Evolutionary conservation across 2,329 filamentous ascomycete species (phyloP), one percentile per base, ranked within the genome.

Genomic region (Juglanconis oblonga): DNA sequence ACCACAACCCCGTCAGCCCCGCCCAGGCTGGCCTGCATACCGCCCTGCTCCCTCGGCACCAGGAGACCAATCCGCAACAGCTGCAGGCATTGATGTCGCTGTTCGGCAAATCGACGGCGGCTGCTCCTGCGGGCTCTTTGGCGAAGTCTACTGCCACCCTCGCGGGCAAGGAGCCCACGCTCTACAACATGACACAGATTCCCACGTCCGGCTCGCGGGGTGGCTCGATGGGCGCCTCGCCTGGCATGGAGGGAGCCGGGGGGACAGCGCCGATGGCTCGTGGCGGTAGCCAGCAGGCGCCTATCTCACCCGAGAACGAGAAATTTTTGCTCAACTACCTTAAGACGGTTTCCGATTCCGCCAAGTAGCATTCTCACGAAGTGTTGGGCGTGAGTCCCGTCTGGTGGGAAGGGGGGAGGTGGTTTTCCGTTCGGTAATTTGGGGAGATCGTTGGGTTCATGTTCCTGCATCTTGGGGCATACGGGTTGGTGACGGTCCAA

Each of bases 71-170:
- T 7, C 65, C 71, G 24, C 82, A 76, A 45, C 79, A 82, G 56
- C 76, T 71, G 63, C 75, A 76, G 49, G 74, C 76, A 58, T 73
- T 83, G 4, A 76, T 91, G 11, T 88, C 87, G 5, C 79, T 91
- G 1, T 89, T 91, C 67, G 81, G 83, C 32, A 84, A 83, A 67
- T 68, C 75, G 4, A 69, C 72, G 48, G 51, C 67, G 5, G 68
- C 67, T 17, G 57, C 67, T 11, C 64, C 32, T 66, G 55, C 4
- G 55, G 55, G 36, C n/a, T 59, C 17, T 38, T 53, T 10, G 29
- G 54, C 38, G 62, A 62, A 9, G 59, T 59, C 54, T 52, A 64
- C 61, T 47, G 65, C 70, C 17, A 67, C 68, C 55, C 65, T 61
- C 48, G 72, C 70, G 61, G 68, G 68, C 14, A 74, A 71, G 58